Evolutionary conservation across 306 rosid genomes (phyloP), one percentile per base, ranked within the genome.

Genomic region (Senna tora): DNA sequence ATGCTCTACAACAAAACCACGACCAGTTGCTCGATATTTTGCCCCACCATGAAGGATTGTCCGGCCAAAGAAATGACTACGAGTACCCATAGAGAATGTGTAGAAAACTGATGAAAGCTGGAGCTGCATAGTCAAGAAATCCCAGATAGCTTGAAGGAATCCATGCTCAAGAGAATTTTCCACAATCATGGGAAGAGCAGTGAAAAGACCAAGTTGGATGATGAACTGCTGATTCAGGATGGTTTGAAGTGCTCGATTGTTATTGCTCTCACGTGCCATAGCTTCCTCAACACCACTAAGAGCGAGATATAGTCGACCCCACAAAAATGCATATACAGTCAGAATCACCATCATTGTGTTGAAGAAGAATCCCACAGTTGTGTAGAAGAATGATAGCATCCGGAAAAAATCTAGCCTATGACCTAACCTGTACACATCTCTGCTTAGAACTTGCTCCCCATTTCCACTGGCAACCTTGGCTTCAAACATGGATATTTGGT

Each of bases 391-490:
- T 21, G 96, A 92, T 34, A 92, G 57, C 98, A 92, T 92, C 34
- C 96, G 79, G 74, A 90, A 84, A 75, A 92, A 92, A 75, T 92
- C 96, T 17, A 92, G 84, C 80, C 92, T 84, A 22, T 92, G 96
- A 55, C 98, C 96, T 81, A 92, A 80, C 79, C 96, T 80, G 69
- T 90, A 90, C 9, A 92, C 83, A 78, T 92, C 98, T 73, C 98
- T 82, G 78, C 94, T 88, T 15, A 89, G 84, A 20, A 88, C 79
- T 84, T 92, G 96, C 65, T 92, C 98, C 58, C 98, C 98, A 25
- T 92, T 92, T 60, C 98, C 96, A 84, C 96, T 87, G 11, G 98
- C 86, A 75, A 92, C 96, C 83, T 92, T 92, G 43, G 96, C 98
- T 83, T 92, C 96, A 83, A 92, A 92, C 96, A 92, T 87, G 67